Base-by-base conservation (phyloP, 106 monocot species). In the Dioscorea dumetorum region DNA sequence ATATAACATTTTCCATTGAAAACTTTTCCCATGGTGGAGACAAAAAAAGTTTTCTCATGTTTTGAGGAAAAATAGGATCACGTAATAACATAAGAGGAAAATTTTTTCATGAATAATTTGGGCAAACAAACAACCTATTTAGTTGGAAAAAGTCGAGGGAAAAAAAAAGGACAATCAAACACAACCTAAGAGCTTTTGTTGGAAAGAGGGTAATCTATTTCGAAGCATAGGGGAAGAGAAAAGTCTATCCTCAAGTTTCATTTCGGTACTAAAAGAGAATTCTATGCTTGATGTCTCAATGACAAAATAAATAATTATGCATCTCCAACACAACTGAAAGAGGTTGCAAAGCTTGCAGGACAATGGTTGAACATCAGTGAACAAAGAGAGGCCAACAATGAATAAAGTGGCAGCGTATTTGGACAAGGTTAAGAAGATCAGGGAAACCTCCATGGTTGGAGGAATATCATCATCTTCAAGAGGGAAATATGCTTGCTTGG, bases 371-470 rank as follows among this genome's bases (percentile, higher is more conserved):
- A 60, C 33, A 28, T 80, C 4, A 31, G 50, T 4, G 70, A 74
- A 33, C 68, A 79, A 28, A 15, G 66, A n/a, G n/a, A 79, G 79
- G 62, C 73, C 73, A 19, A 56, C 67, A 56, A 79, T 79, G 79
- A 69, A 68, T 31, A 57, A 74, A 58, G 70, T 80, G 32, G 79
- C 70, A 3, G 74, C 69, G 16, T 49, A 24, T 13, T 69, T 80
- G 2, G 62, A 67, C 48, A 64, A n/a, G 74, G 12, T 65, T 70
- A 28, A 73, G 73, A 41, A 79, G 54, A 63, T 15, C 57, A 7
- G 48, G 24, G 22, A 48, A 66, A 8, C 48, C 2, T 41, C 41
- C 41, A 41, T 41, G 41, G 41, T 41, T 41, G 41, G 41, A 41
- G 41, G 41, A 41, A 41, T 8, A 41, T 41, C 41, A n/a, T n/a